These are phyloP conservation scores for Phytophthora lateralis DNA, from an alignment of 352 stramenopile genomes.

Conservation along the genomic window DNA sequence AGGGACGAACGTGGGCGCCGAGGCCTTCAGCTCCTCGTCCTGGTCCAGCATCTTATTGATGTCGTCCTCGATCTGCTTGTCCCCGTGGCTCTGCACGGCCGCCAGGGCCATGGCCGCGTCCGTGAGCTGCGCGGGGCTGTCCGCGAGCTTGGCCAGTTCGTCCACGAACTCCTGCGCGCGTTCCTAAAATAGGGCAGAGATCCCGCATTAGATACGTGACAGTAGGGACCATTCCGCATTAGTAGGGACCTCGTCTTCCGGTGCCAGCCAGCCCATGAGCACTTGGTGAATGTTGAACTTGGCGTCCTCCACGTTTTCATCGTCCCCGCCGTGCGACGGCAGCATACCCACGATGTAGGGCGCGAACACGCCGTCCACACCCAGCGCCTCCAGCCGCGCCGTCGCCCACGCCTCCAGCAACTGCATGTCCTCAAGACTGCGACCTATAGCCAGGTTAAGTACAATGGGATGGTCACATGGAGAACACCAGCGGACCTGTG, in stretches of 20 bases:
- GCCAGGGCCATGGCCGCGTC: slow-evolving; percentile 37
- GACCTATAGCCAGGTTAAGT: slow-evolving; percentile 7
- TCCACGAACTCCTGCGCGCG: slow-evolving; percentile 71
- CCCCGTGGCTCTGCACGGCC: slow-evolving; percentile 26
- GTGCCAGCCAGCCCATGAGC: slow-evolving; percentile 83
- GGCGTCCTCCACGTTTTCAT: slow-evolving; percentile 60
- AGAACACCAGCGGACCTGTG: not conserved
- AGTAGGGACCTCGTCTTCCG: slow-evolving; percentile 65
- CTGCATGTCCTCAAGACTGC: slow-evolving; percentile 26
- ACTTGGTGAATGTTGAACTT: slow-evolving; percentile 82
- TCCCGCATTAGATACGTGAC: not conserved
- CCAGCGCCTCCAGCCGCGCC: slow-evolving; percentile 64
- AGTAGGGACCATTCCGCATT: not conserved
- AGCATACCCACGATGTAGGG: slow-evolving; percentile 87
- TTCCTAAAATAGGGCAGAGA: slow-evolving; percentile 37
- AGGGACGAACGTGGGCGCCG: slow-evolving; percentile 73
- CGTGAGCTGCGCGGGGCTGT: slow-evolving; percentile 60
- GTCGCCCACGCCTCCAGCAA: slow-evolving; percentile 73
- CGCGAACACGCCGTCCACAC: slow-evolving; percentile 84
- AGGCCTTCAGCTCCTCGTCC: slow-evolving; percentile 75
- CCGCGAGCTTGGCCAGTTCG: slow-evolving; percentile 61
- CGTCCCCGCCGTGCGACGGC: slow-evolving; percentile 32
- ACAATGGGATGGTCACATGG: slow-evolving; percentile 11
- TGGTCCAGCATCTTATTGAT: slow-evolving; percentile 45
- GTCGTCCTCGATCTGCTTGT: slow-evolving; percentile 41